These are phyloP conservation scores for Starmerella apis DNA, from an alignment of 805 yeast species.

Conservation along the genomic window DNA sequence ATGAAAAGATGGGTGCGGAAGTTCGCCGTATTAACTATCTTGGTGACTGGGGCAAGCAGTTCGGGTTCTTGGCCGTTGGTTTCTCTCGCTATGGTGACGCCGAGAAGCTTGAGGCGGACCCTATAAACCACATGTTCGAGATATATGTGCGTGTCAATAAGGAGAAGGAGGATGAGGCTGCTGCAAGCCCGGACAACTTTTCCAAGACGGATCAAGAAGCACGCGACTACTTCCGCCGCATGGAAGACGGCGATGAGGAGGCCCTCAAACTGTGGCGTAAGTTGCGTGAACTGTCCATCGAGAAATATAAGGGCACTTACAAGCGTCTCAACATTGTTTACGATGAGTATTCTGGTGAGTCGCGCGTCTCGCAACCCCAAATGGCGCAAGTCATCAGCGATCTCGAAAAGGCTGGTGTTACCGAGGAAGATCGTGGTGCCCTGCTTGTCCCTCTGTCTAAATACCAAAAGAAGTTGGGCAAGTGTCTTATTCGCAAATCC, in stretches of 20 bases:
- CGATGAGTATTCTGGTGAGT: slow-evolving; percentile 90
- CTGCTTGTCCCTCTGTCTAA: slow-evolving; percentile 71
- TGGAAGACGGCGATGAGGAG: slow-evolving; percentile 87
- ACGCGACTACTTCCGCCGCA: slow-evolving; percentile 70
- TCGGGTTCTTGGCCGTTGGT: slow-evolving; percentile 90
- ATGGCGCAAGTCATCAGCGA: slow-evolving; percentile 56
- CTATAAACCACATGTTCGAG: slow-evolving; percentile 88
- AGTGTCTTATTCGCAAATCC: slow-evolving; percentile 80
- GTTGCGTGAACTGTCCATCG: slow-evolving; percentile 86
- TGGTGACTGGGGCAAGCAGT: slow-evolving; percentile 99
- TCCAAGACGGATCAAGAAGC: slow-evolving; percentile 69
- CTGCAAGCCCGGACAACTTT: slow-evolving; percentile 42
- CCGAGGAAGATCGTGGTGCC: slow-evolving; percentile 86
- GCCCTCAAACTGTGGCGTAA: slow-evolving; percentile 72
- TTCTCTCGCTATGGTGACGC: slow-evolving; percentile 76
- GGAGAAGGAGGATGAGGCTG: slow-evolving; percentile 58
- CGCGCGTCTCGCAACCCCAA: slow-evolving; percentile 68
- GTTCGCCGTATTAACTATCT: slow-evolving; percentile 85
- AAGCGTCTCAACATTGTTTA: slow-evolving; percentile 82
- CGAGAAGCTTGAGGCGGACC: slow-evolving; percentile 58
- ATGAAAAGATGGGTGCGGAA: slow-evolving; percentile 87
- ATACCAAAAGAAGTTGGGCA: slow-evolving; percentile 84
- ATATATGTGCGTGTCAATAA: slow-evolving; percentile 82
- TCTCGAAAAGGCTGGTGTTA: slow-evolving; percentile 57
- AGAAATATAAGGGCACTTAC: slow-evolving; percentile 74